A percentile compares a stretch with the other conserved stretches of the same genome.
Conservation (phyloP, 371 early-diverging fungal species). For the Rhizopus arrhizus region DNA sequence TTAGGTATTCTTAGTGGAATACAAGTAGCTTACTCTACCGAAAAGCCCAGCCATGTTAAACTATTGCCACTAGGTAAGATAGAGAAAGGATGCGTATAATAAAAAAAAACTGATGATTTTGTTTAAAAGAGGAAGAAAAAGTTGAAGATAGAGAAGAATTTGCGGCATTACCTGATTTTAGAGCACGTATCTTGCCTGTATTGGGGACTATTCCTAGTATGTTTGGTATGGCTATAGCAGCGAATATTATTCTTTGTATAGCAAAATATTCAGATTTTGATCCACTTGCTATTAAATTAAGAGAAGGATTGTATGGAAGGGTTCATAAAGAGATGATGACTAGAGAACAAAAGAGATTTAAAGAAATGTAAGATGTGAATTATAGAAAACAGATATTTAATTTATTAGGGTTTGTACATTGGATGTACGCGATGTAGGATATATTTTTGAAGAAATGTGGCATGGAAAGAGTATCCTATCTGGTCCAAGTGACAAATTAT, state of each 20-base stretch:
- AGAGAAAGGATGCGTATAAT: background rate
- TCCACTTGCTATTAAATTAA: constrained; percentile 81
- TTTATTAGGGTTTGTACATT: constrained; percentile 53
- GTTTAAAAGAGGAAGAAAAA: constrained; percentile 66
- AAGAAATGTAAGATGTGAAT: constrained; percentile 43
- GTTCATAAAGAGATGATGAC: constrained; percentile 75
- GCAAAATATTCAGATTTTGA: constrained; percentile 73
- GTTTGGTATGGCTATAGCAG: constrained; percentile 92
- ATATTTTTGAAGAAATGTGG: constrained; percentile 87
- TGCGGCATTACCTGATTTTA: constrained; percentile 86
- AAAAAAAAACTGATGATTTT: too few species aligned
- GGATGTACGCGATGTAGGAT: constrained; percentile 69
- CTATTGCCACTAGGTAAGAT: constrained; percentile 67
- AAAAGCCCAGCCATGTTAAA: constrained; percentile 83
- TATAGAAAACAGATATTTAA: background rate
- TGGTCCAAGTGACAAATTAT: constrained; percentile 71
- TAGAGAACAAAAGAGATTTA: constrained; percentile 60
- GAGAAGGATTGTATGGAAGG: constrained; percentile 72
- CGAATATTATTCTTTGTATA: constrained; percentile 79
- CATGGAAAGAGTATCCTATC: constrained; percentile 79
- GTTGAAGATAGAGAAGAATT: constrained; percentile 85
- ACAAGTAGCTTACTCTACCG: constrained; percentile 90
- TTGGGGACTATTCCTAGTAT: constrained; percentile 90
- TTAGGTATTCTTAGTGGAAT: constrained; percentile 74
- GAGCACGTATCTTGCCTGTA: constrained; percentile 85